Base-by-base conservation (phyloP, 345 rosid genomes). In the Boechera stricta region DNA sequence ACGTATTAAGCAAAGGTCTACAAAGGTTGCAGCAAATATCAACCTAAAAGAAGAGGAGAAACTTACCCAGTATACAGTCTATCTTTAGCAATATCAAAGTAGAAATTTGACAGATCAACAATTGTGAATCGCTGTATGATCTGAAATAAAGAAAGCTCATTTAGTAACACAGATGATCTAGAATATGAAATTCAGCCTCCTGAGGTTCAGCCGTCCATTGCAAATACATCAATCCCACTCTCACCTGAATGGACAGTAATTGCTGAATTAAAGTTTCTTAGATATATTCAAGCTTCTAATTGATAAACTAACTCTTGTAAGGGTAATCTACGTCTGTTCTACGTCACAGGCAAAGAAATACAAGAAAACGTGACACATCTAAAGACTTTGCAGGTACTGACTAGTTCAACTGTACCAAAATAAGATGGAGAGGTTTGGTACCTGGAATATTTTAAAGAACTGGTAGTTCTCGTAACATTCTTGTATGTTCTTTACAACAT, bases 381-480 rank as follows among this genome's bases (percentile, higher is more conserved):
- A 8, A 38, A 38, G 42, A 38, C 10, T 55, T 39, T 9, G 33
- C 1, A 8, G 10, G 35, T 10, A 64, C 31, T 36, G 55, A 56
- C 64, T 6, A n/a, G 26, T 45, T 44, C 65, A 64, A 44, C 12
- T 33, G 26, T 69, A 62, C 51, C 35, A 62, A 53, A 52, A 42
- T 31, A 21, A 56, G 36, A 72, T 31, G 65, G 63, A 65, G 69
- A 70, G 31, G 32, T 28, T n/a, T 64, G 53, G 39, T 76, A 91
- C 98, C 97, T 94, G 97, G 83, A 90, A 94, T 80, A 92, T 91
- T 82, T 89, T 92, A 83, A 89, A 90, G 81, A 94, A 89, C 75
- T 88, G 97, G 82, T 90, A 89, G 83, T 81, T 89, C 64, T 92
- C 97, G 39, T 91, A 94, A 61, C 91, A 82, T 73, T 87, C 91